phyloP scores from a whole-genome alignment of 345 rosid genomes.

The Eucalyptus decipiens region DNA sequence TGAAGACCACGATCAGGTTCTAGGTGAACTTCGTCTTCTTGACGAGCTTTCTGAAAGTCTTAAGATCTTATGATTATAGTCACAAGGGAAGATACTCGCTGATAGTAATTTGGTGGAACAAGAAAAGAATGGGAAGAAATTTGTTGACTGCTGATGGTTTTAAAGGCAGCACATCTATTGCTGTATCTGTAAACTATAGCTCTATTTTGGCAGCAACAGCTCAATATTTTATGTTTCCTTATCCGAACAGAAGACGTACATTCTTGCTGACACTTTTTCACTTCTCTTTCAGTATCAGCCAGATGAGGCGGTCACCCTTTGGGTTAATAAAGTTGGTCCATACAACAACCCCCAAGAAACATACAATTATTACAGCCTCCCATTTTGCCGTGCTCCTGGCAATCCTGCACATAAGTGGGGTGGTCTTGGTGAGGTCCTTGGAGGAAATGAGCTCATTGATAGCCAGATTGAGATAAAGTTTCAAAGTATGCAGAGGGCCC shows the following conservation, averaged over 20 bases:
- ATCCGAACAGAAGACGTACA: background rate
- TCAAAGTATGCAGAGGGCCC: constrained; percentile 42
- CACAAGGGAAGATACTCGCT: background rate
- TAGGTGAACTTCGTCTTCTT: background rate
- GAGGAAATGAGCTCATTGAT: constrained; percentile 99
- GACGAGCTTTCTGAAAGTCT: background rate
- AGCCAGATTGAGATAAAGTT: constrained; percentile 79
- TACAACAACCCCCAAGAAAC: constrained; percentile 99
- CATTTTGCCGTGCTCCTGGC: constrained; percentile 67
- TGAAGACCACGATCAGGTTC: background rate
- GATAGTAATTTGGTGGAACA: background rate
- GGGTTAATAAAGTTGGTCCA: constrained; percentile 99
- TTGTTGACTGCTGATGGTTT: background rate
- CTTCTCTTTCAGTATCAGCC: constrained; percentile 56
- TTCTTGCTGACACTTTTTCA: background rate
- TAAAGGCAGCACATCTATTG: background rate
- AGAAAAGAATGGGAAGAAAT: background rate
- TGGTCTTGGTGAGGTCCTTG: constrained; percentile 99
- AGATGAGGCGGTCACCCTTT: constrained; percentile 74
- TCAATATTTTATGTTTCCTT: background rate
- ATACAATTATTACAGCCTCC: constrained; percentile 97
- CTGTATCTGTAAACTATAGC: background rate
- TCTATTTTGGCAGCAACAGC: background rate
- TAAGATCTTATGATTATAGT: background rate
- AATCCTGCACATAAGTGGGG: constrained; percentile 93